Evolutionary conservation across 139 green algal species (phyloP).

Genomic region (Micractinium sp.): DNA sequence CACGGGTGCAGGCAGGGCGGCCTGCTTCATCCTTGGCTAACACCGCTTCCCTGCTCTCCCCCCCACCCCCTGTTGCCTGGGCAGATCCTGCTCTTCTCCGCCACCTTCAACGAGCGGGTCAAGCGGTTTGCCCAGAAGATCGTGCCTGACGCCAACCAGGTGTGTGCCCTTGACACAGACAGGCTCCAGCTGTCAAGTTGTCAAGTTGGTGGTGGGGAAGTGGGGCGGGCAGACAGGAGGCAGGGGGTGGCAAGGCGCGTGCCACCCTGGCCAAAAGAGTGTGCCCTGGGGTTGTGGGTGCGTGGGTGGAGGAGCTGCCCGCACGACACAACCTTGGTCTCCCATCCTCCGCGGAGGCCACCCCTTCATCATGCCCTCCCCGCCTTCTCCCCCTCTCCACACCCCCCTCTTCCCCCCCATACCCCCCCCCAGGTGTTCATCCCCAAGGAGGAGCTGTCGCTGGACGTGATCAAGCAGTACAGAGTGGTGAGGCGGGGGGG

Average conservation of each 20-base stretch:
- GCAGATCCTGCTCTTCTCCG: conserved; percentile 92
- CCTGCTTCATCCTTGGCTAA: not conserved
- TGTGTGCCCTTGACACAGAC: no score
- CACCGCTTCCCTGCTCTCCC: not conserved
- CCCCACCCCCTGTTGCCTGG: not conserved
- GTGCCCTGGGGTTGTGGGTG: no score
- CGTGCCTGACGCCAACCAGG: conserved; percentile 77
- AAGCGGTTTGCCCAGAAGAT: conserved; percentile 88
- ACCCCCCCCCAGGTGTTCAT: conserved; percentile 81
- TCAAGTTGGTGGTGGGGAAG: no score
- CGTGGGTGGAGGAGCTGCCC: no score
- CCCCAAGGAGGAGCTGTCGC: conserved; percentile 87
- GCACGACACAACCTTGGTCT: no score
- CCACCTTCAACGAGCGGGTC: conserved; percentile 96
- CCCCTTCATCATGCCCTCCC: no score
- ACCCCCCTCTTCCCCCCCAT: not conserved
- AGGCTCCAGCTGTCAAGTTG: no score
- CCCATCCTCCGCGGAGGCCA: no score
- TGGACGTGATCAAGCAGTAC: conserved; percentile 99
- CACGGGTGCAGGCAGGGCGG: not conserved
- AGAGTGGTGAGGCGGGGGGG: conserved; percentile 69
- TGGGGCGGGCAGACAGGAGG: no score
- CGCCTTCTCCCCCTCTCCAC: no score
- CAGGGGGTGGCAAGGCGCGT: no score
- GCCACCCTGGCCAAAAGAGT: no score